These are phyloP conservation scores for Salix arbutifolia DNA, from an alignment of 345 rosid species.

Conservation along the genomic window DNA sequence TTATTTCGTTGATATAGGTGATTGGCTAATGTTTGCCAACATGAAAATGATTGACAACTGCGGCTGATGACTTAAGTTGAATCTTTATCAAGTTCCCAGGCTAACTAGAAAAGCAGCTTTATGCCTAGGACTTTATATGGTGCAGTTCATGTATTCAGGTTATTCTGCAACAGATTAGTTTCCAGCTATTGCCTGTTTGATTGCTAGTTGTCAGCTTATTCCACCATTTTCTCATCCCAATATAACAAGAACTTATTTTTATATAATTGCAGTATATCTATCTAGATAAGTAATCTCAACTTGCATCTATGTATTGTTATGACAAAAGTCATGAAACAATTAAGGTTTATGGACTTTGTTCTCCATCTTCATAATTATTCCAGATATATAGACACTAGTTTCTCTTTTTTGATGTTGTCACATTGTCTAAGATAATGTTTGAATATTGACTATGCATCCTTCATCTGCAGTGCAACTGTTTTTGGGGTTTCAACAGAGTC, in stretches of 20 bases:
- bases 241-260: neutral
- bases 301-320: neutral
- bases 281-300: neutral
- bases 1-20: neutral
- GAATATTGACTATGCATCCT: conserved; percentile 2
- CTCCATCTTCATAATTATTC: neutral
- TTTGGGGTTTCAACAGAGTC: conserved; percentile 97
- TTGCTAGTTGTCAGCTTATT: neutral
- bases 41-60: neutral
- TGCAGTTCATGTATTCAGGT: neutral
- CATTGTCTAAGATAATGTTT: neutral
- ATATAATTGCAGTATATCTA: neutral
- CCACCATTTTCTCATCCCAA: neutral
- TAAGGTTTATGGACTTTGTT: neutral
- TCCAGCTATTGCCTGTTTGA: neutral
- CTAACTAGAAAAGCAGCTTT: neutral
- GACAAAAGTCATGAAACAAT: neutral
- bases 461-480: conserved; percentile 68
- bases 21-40: neutral
- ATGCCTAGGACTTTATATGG: neutral
- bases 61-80: neutral
- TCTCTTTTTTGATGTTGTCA: neutral
- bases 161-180: neutral
- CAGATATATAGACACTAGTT: neutral
- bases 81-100: neutral